These are phyloP conservation scores for Stemphylium lycopersici DNA, from an alignment of 2,329 filamentous ascomycete species.

Conservation along the genomic window DNA sequence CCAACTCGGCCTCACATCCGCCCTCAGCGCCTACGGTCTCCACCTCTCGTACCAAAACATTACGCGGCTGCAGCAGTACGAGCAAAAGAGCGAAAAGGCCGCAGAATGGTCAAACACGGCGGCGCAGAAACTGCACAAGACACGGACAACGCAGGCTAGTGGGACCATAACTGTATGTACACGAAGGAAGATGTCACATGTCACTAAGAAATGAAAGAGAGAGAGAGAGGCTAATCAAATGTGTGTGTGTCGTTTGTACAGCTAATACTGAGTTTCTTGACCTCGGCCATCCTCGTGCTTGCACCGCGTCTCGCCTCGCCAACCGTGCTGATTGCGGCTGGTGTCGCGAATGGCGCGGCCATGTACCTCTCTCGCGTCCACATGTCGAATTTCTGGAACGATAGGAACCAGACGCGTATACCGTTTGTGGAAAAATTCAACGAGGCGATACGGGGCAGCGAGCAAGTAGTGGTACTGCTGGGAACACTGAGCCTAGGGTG, in stretches of 20 bases:
- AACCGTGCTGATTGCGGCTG: conserved; percentile 7
- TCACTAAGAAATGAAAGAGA: no score
- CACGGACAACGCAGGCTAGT: conserved; percentile 44
- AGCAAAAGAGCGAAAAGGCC: conserved; percentile 43
- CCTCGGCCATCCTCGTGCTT: conserved; percentile 26
- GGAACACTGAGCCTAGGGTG: conserved; percentile 28
- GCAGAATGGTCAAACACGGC: conserved; percentile 46
- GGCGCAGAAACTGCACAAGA: conserved; percentile 42
- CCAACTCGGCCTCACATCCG: conserved; percentile 26
- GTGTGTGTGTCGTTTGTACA: neutral
- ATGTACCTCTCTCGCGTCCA: conserved; percentile 28
- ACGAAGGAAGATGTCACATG: neutral
- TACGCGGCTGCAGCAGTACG: conserved; percentile 44
- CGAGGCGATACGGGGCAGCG: conserved; percentile 43
- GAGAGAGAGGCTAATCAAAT: neutral
- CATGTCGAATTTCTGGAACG: conserved; percentile 45
- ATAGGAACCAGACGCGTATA: conserved; percentile 37
- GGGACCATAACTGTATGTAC: conserved; percentile 39
- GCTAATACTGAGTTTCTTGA: conserved; percentile 18
- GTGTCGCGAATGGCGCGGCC: conserved; percentile 20
- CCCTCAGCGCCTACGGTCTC: conserved; percentile 39
- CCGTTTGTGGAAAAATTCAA: conserved; percentile 48
- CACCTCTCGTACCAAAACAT: conserved; percentile 46
- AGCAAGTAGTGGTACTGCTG: conserved; percentile 34
- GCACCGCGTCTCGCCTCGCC: conserved; percentile 11